Evolutionary conservation across 345 rosid species (phyloP).

Genomic region (Camelina laxa): DNA sequence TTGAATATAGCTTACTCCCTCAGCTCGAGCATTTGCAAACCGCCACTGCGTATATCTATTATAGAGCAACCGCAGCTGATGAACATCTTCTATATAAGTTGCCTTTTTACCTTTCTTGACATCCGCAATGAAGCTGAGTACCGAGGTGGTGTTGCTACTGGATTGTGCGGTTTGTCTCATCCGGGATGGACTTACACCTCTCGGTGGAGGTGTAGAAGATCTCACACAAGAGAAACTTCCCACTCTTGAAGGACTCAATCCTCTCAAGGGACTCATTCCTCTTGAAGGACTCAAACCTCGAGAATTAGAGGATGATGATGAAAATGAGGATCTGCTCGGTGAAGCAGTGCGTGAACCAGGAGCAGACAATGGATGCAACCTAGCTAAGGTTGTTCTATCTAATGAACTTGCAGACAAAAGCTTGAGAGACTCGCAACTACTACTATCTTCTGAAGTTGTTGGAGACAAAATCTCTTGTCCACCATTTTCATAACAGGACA

Average conservation of each 20-base stretch:
- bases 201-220: constrained; percentile 66
- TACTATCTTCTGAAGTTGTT: constrained; percentile 52
- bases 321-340: constrained; percentile 60
- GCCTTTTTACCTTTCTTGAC: constrained; percentile 73
- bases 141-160: constrained; percentile 59
- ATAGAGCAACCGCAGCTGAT: constrained; percentile 76
- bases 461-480: constrained; percentile 43
- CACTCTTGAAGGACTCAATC: constrained; percentile 64
- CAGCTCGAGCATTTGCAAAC: constrained; percentile 79
- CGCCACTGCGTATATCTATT: constrained; percentile 90
- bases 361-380: constrained; percentile 56
- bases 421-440: constrained; percentile 48
- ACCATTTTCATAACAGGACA: constrained; percentile 48
- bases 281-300: constrained; percentile 58
- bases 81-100: constrained; percentile 79
- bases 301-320: constrained; percentile 50
- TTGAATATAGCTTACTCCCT: constrained; percentile 63
- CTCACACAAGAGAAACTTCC: constrained; percentile 58
- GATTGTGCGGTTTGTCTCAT: constrained; percentile 66
- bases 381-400: constrained; percentile 52
- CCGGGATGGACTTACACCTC: constrained; percentile 81
- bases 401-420: constrained; percentile 50
- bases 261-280: constrained; percentile 56
- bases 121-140: constrained; percentile 84
- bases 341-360: constrained; percentile 65